Percentiles rank a stretch among this genome's conserved stretches.
Evolutionary conservation across 1,284 basidiomycete genomes (phyloP).

Genomic region (Ceratobasidium sp.): DNA sequence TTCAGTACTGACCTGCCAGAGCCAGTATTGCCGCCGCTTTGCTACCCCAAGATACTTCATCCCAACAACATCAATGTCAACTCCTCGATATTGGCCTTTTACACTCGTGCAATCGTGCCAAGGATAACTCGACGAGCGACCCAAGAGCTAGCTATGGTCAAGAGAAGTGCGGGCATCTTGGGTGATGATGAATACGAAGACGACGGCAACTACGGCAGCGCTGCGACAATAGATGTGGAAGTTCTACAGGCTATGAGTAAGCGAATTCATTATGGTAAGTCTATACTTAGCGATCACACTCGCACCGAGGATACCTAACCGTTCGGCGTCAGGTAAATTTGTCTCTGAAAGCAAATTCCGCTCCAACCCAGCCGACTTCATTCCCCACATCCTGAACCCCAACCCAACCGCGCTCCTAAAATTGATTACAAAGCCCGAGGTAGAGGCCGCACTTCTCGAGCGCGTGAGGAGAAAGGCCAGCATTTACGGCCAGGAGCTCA

Average conservation of each 20-base stretch:
- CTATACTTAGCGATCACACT: too few species aligned
- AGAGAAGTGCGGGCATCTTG: conserved; percentile 68
- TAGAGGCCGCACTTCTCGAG: conserved; percentile 87
- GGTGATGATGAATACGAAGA: conserved; percentile 77
- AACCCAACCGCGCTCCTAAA: conserved; percentile 79
- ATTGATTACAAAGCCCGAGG: conserved; percentile 95
- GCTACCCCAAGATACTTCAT: conserved; percentile 79
- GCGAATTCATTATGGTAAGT: conserved; percentile 94
- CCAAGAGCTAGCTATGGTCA: conserved; percentile 63
- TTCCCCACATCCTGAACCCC: conserved; percentile 85
- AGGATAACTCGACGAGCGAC: conserved; percentile 79
- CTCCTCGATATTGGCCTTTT: conserved; percentile 87
- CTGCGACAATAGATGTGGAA: conserved; percentile 93
- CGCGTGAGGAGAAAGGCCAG: conserved; percentile 90
- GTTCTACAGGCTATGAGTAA: conserved; percentile 93
- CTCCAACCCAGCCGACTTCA: conserved; percentile 82
- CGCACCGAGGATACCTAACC: too few species aligned
- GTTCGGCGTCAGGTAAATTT: conserved; percentile 88
- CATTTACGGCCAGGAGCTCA: conserved; percentile 92
- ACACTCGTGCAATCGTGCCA: conserved; percentile 81
- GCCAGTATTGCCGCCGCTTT: conserved; percentile 80
- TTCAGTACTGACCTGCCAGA: conserved; percentile 85
- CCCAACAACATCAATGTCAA: conserved; percentile 91
- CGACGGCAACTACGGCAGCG: conserved; percentile 97
- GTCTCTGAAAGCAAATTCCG: conserved; percentile 97